phyloP scores from a whole-genome alignment of 169 alveolate species.

The Plasmodium gaboni region DNA sequence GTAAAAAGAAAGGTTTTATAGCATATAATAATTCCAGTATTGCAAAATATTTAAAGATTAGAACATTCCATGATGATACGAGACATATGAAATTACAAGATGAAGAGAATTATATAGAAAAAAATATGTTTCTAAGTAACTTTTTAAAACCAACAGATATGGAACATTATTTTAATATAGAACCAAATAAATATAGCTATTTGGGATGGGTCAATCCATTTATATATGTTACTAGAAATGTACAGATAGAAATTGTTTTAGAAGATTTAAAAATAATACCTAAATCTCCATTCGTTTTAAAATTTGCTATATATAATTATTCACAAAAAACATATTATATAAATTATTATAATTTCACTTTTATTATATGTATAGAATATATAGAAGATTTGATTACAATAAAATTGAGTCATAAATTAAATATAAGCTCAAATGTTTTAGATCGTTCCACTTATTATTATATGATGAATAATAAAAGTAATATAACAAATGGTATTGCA shows the following conservation, averaged over 20 bases:
- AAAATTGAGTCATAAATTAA: constrained; percentile 34
- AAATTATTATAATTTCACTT: constrained; percentile 26
- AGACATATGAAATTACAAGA: constrained; percentile 32
- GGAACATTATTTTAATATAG: constrained; percentile 78
- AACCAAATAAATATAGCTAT: constrained; percentile 83
- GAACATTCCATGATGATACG: constrained; percentile 84
- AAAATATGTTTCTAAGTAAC: constrained; percentile 41
- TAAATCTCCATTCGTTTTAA: constrained; percentile 85
- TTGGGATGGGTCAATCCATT: constrained; percentile 92
- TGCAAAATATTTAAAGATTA: constrained; percentile 82
- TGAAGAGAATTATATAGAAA: constrained; percentile 55
- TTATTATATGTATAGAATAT: constrained; percentile 57
- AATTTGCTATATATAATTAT: constrained; percentile 77
- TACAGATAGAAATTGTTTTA: constrained; percentile 84
- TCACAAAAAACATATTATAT: constrained; percentile 59
- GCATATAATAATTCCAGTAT: constrained; percentile 83
- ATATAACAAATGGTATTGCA: neutral
- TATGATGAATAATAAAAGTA: neutral
- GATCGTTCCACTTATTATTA: neutral
- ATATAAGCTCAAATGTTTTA: neutral
- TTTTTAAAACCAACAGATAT: constrained; percentile 53
- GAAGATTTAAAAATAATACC: constrained; percentile 88
- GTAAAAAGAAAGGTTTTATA: constrained; percentile 81
- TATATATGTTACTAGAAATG: constrained; percentile 83
- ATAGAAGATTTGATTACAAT: constrained; percentile 65